phyloP scores from a whole-genome alignment of 768 basidiomycete species.

The Kondoa subrosea region DNA sequence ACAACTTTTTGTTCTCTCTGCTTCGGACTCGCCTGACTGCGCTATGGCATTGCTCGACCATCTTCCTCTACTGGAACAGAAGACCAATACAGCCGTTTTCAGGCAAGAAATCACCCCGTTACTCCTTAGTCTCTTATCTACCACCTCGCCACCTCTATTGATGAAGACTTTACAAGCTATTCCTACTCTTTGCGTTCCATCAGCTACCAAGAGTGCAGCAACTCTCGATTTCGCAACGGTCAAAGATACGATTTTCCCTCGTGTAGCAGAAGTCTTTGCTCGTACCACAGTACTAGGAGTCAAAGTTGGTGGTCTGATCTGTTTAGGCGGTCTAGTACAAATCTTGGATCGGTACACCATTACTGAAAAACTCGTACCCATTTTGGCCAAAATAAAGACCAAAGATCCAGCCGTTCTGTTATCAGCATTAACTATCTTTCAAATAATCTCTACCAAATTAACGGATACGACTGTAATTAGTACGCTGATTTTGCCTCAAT shows the following conservation, averaged over 20 bases:
- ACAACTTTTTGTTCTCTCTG: slow-evolving; percentile 56
- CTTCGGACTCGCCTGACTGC: slow-evolving; percentile 86
- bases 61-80: slow-evolving; percentile 64
- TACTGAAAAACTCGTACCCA: slow-evolving; percentile 86
- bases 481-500: slow-evolving; percentile 67
- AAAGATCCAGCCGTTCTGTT: slow-evolving; percentile 88
- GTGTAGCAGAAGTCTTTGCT: slow-evolving; percentile 64
- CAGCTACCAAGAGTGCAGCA: background rate
- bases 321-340: slow-evolving; percentile 47
- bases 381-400: slow-evolving; percentile 84
- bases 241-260: slow-evolving; percentile 35
- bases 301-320: slow-evolving; percentile 43
- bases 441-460: slow-evolving; percentile 26
- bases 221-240: slow-evolving; percentile 86
- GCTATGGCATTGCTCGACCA: slow-evolving; percentile 89
- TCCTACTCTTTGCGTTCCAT: slow-evolving; percentile 59
- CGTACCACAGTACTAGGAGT: slow-evolving; percentile 76
- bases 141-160: slow-evolving; percentile 48
- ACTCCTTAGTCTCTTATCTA: slow-evolving; percentile 41
- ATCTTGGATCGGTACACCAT: slow-evolving; percentile 71
- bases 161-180: slow-evolving; percentile 71
- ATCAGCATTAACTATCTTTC: slow-evolving; percentile 25
- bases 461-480: slow-evolving; percentile 38
- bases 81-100: slow-evolving; percentile 36
- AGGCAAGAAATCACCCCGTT: slow-evolving; percentile 43